phyloP scores from a whole-genome alignment of 2,329 filamentous ascomycete genomes.

The Neofusicoccum ribis region DNA sequence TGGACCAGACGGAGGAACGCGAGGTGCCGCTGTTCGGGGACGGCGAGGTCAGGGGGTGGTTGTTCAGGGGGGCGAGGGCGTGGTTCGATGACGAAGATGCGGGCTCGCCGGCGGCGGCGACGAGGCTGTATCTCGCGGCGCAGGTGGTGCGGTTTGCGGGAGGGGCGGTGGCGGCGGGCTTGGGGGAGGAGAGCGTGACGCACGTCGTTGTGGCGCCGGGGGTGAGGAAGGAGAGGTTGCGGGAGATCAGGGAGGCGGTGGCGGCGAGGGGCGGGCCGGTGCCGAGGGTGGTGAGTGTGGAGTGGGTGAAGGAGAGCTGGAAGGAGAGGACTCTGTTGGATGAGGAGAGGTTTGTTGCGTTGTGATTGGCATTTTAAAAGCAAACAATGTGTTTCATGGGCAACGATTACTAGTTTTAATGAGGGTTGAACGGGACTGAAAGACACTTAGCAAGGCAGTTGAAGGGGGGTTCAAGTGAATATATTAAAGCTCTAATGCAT shows the following conservation, averaged over 20 bases:
- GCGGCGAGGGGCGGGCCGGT: constrained; percentile 46
- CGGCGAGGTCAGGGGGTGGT: constrained; percentile 22
- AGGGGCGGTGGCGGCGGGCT: constrained; percentile 56
- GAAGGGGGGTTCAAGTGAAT: too few species aligned
- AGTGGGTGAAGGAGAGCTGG: constrained; percentile 83
- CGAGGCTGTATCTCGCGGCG: constrained; percentile 48
- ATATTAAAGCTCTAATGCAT: too few species aligned
- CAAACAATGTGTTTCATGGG: too few species aligned
- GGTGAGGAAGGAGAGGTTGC: constrained; percentile 44
- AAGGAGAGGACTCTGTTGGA: constrained; percentile 74
- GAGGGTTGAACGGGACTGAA: too few species aligned
- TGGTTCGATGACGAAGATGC: constrained; percentile 21
- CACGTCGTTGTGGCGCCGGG: constrained; percentile 65
- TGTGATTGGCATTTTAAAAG: not conserved
- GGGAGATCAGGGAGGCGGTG: constrained; percentile 49
- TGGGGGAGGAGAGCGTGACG: constrained; percentile 61
- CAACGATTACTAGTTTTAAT: too few species aligned
- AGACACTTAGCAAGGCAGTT: too few species aligned
- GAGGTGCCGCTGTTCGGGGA: not conserved
- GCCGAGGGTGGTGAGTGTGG: constrained; percentile 67
- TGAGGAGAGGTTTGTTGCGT: constrained; percentile 49
- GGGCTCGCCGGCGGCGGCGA: constrained; percentile 20
- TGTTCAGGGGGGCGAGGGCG: constrained; percentile 33
- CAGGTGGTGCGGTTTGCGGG: constrained; percentile 69
- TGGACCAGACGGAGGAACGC: not conserved